Percentiles rank a stretch among this genome's conserved stretches.
phyloP scores from a whole-genome alignment of 2,329 filamentous ascomycete species.

The Pseudogymnoascus sp. region DNA sequence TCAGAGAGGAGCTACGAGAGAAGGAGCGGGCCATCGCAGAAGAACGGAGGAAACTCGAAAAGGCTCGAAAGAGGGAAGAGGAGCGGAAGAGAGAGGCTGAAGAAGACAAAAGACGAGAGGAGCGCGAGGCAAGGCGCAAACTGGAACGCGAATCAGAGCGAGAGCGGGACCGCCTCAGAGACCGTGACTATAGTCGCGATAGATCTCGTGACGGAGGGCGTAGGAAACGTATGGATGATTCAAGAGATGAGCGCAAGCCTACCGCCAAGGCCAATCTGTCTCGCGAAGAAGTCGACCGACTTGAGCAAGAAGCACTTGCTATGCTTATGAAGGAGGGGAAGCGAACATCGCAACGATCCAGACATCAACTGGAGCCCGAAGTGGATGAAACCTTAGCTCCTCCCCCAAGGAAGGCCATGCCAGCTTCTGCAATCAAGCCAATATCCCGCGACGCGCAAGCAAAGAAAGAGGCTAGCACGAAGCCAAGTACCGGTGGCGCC shows the following conservation, averaged over 20 bases:
- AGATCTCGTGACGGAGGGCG: slow-evolving; percentile 8
- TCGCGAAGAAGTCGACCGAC: slow-evolving; percentile 26
- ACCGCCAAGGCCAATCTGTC: slow-evolving; percentile 21
- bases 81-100: slow-evolving; percentile 38
- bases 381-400: slow-evolving; percentile 27
- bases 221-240: slow-evolving; percentile 9
- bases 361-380: slow-evolving; percentile 27
- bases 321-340: slow-evolving; percentile 28
- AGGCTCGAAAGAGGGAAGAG: slow-evolving; percentile 43
- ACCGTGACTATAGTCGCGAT: slow-evolving; percentile 15
- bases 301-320: slow-evolving; percentile 27
- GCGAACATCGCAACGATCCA: slow-evolving; percentile 22
- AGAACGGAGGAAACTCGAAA: slow-evolving; percentile 51
- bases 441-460: slow-evolving; percentile 23
- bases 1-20: slow-evolving; percentile 51
- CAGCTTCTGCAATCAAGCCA: slow-evolving; percentile 28
- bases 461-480: slow-evolving; percentile 12
- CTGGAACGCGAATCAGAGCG: slow-evolving; percentile 20
- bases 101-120: slow-evolving; percentile 35
- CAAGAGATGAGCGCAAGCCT: slow-evolving; percentile 4
- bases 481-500: not conserved
- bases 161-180: slow-evolving; percentile 18
- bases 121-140: slow-evolving; percentile 23
- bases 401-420: slow-evolving; percentile 26
- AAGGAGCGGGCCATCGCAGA: slow-evolving; percentile 52